Conservation (phyloP, 495 filamentous ascomycete species). For the Penicillium paradoxum region DNA sequence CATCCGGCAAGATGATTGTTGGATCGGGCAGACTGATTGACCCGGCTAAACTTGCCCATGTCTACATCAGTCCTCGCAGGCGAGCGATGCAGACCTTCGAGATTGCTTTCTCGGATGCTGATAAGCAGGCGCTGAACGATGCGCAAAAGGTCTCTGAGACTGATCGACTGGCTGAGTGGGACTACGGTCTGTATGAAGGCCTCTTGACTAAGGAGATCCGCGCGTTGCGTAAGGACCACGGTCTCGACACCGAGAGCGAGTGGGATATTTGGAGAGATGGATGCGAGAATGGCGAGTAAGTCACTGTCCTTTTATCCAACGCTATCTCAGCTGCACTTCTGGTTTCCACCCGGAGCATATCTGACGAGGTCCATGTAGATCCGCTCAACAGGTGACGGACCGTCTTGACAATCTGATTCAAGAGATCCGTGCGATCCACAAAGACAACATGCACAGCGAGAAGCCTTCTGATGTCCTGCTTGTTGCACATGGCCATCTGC, state of each 20-base stretch:
- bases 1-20: slow-evolving; percentile 66
- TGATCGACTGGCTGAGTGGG: slow-evolving; percentile 74
- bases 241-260: slow-evolving; percentile 47
- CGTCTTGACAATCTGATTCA: slow-evolving; percentile 63
- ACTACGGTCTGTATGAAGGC: slow-evolving; percentile 85
- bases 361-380: slow-evolving; percentile 16
- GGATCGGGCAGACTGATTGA: slow-evolving; percentile 74
- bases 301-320: not conserved
- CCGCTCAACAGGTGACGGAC: slow-evolving; percentile 54
- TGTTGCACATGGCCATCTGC: slow-evolving; percentile 71
- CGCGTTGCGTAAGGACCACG: slow-evolving; percentile 51
- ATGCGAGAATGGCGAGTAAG: slow-evolving; percentile 54
- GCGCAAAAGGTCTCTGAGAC: slow-evolving; percentile 51
- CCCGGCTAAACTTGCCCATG: slow-evolving; percentile 63
- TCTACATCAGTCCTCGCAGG: slow-evolving; percentile 75
- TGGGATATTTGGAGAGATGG: slow-evolving; percentile 87
- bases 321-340: not conserved
- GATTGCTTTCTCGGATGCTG: slow-evolving; percentile 53
- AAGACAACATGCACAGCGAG: slow-evolving; percentile 39
- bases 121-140: slow-evolving; percentile 15
- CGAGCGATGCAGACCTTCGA: slow-evolving; percentile 74
- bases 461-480: slow-evolving; percentile 53
- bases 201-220: slow-evolving; percentile 63
- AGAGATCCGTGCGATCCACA: slow-evolving; percentile 56
- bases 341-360: not conserved